Evolutionary conservation across 345 rosid genomes (phyloP), one percentile per base, ranked within the genome.

Genomic region (Acer campestre): DNA sequence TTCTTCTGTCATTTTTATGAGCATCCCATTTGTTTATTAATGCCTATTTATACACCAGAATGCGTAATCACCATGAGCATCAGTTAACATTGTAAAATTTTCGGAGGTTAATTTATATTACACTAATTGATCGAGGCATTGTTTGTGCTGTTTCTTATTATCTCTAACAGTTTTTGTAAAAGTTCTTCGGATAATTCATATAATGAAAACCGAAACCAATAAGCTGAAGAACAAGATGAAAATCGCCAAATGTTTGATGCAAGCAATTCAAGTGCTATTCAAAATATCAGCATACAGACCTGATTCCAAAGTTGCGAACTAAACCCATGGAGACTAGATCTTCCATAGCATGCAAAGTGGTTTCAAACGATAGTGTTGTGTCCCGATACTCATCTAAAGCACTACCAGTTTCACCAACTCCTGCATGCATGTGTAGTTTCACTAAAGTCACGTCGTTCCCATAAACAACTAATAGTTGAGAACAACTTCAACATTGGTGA

Each of bases 291-390:
- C 25, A n/a, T 40, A 90, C 93, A n/a, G 25, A 90, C 93, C 95
- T 89, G 82, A 89, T 89, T 35, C 95, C 98, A 16, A 94, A 90
- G 90, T 94, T 94, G 66, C 92, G 93, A 78, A 86, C 96, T 78
- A 92, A 84, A 67, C 95, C 93, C 93, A 82, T 82, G 66, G 95
- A 89, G 73, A 92, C 93, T 67, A 94, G 89, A 78, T 87, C 90
- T 90, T 94, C 98, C 98, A 94, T 94, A 70, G 85, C 86, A 85
- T 84, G 97, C 98, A 96, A 94, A 44, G 98, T 94, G n/a, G 88
- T 89, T 78, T 94, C 97, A 83, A 94, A 73, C 44, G n/a, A n/a
- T n/a, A 97, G 84, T 46, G 88, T 92, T 7, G 92, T 92, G 84
- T 94, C 93, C 3, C 97, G 97, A 75, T 94, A 93, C 62, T 87